These are phyloP conservation scores for Naganishia kalamii DNA, from an alignment of 768 basidiomycete genomes.

Conservation along the genomic window DNA sequence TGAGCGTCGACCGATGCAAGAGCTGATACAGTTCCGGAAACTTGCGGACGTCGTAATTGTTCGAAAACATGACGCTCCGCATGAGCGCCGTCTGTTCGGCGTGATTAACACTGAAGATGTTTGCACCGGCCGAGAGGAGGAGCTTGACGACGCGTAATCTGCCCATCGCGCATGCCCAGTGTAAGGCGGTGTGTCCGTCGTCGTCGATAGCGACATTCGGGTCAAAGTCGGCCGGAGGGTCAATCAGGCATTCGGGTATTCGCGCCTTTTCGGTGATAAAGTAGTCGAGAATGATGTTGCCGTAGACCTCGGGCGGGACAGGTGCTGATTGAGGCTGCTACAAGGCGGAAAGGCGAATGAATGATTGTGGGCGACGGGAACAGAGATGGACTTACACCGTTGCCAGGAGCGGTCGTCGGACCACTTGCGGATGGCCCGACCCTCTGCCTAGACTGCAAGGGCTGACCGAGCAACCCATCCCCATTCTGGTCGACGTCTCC, in stretches of 20 bases:
- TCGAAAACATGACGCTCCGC: constrained; percentile 99
- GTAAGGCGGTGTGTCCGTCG: constrained; percentile 90
- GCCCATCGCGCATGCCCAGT: constrained; percentile 99
- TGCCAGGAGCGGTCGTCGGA: not conserved
- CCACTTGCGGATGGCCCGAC: constrained; percentile 9
- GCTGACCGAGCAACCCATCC: constrained; percentile 24
- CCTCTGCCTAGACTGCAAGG: not conserved
- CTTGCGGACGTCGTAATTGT: constrained; percentile 98
- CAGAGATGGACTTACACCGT: not conserved
- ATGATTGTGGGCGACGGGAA: not conserved
- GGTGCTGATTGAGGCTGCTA: not conserved
- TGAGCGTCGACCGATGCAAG: constrained; percentile 92
- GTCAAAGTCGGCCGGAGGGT: constrained; percentile 84
- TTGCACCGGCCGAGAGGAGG: constrained; percentile 84
- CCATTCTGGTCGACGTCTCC: constrained; percentile 28
- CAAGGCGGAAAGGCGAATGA: not conserved
- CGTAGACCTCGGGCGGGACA: constrained; percentile 54
- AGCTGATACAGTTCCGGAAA: constrained; percentile 97
- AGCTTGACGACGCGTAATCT: constrained; percentile 92
- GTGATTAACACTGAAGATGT: constrained; percentile 94
- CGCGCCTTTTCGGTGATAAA: constrained; percentile 96
- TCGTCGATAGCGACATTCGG: constrained; percentile 96
- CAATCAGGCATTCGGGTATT: constrained; percentile 76
- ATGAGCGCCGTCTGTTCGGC: constrained; percentile 94
- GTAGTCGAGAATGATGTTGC: constrained; percentile 93